Evolutionary conservation across 305 asterid species (phyloP), one percentile per base, ranked within the genome.

Genomic region (Salvia sclarea): DNA sequence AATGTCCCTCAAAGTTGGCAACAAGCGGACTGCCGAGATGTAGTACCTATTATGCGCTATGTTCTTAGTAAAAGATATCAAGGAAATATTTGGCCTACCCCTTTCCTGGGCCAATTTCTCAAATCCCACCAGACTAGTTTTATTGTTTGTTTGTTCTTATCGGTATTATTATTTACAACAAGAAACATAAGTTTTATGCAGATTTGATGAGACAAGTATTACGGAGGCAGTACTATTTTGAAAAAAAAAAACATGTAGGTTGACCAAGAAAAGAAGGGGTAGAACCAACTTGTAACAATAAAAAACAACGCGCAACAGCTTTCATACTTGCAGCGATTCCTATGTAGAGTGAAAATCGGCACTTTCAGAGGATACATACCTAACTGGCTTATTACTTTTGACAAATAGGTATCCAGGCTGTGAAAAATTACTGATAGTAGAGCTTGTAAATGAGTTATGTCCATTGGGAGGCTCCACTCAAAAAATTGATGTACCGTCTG

Each of bases 401-500:
- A 71, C 77, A 94, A 78, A 84, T 94, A 94, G 77, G 96, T 76
- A 79, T 94, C 96, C 84, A 94, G 69, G 59, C 95, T 86, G 80
- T 91, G 97, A 78, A 94, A 88, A 69, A 94, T 82, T 62, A 89
- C 73, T 74, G 97, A 94, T 61, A 91, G 82, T 52, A 94, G 87
- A 82, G 99, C 99, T 76, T 91, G 97, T 74, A 94, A 82, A 87
- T 94, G 99, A 43, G 95, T 91, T 69, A 94, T 87, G 81, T 91
- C 96, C 84, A 91, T 75, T 25, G 96, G 99, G 68, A 91, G 88
- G 73, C 82, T 83, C 95, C 93, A 83, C 78, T 73, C 86, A 68
- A 91, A 94, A 64, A 94, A 92, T 75, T 89, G 99, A 82, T 83
- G 96, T 77, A 94, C 92, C 10, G 97, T 91, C 99, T 94, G 93